These are phyloP conservation scores for Globisporangium cylindrosporum DNA, from an alignment of 352 stramenopile species.

Conservation along the genomic window DNA sequence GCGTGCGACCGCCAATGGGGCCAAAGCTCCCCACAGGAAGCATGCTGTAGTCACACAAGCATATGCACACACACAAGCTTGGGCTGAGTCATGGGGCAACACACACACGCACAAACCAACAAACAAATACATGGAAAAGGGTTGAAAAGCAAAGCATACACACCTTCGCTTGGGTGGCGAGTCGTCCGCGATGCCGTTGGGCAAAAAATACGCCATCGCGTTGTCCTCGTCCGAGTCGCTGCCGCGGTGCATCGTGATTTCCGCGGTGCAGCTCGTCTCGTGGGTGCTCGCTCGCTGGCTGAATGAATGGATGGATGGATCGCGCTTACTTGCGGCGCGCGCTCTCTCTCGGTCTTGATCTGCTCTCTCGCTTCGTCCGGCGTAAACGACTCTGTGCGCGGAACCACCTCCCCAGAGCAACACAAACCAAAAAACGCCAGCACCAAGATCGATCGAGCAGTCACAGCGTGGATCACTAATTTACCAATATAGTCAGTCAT, in stretches of 20 bases:
- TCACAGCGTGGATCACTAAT: not conserved
- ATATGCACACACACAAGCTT: not conserved
- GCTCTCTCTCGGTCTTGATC: not conserved
- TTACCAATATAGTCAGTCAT: not conserved
- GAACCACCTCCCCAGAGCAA: not conserved
- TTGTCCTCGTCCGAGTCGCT: constrained; percentile 58
- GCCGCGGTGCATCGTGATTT: constrained; percentile 14
- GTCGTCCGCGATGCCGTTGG: constrained; percentile 82
- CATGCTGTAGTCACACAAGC: constrained; percentile 4
- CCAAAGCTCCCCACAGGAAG: constrained; percentile 35
- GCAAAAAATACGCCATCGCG: constrained; percentile 79
- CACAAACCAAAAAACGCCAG: constrained; percentile 2
- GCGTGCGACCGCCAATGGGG: constrained; percentile 35
- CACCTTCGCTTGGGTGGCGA: constrained; percentile 71
- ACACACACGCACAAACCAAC: not conserved
- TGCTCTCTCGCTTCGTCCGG: not conserved
- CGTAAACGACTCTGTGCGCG: not conserved
- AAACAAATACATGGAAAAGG: not conserved
- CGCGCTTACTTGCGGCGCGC: not conserved
- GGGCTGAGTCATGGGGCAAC: too few relatives aligned
- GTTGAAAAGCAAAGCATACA: not conserved
- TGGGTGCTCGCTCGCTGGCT: too few relatives aligned
- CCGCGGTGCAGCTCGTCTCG: not conserved
- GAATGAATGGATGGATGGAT: not conserved
- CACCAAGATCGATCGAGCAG: constrained; percentile 4